phyloP scores from a whole-genome alignment of 441 rosid species.

The Omphalea diandra region DNA sequence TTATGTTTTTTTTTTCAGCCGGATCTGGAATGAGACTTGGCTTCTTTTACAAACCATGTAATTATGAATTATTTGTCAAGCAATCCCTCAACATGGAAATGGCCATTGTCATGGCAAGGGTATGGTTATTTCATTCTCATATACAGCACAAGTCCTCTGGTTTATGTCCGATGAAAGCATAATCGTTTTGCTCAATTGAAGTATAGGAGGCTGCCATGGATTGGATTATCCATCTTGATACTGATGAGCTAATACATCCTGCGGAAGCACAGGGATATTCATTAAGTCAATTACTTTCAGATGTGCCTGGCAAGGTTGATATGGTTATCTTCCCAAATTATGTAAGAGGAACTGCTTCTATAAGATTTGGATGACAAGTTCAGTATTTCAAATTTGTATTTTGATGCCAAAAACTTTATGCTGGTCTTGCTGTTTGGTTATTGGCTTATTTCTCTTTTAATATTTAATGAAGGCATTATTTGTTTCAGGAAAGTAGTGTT shows the following conservation, averaged over 20 bases:
- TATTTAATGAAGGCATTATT: constrained; percentile 13
- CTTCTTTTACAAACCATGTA: too few species aligned
- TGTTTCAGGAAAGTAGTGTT: constrained; percentile 82
- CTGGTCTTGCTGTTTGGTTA: background rate
- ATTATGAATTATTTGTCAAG: too few species aligned
- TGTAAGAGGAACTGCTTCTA: constrained; percentile 48
- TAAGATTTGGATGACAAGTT: constrained; percentile 7
- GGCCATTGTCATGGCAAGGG: too few species aligned
- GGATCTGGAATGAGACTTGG: too few species aligned
- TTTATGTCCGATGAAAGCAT: constrained; percentile 5
- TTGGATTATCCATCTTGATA: constrained; percentile 96
- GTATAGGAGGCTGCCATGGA: constrained; percentile 75
- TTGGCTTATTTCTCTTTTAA: constrained; percentile 22
- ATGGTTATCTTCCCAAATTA: constrained; percentile 84
- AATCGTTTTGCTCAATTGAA: constrained; percentile 9
- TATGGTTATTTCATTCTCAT: constrained; percentile 39
- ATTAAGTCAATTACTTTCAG: constrained; percentile 62
- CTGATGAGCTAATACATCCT: constrained; percentile 85
- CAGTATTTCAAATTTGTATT: background rate
- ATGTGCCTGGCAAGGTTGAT: constrained; percentile 66
- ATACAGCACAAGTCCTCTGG: constrained; percentile 8
- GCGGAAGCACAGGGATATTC: constrained; percentile 78
- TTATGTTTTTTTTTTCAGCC: too few species aligned
- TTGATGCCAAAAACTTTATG: constrained; percentile 5
- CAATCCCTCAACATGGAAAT: too few species aligned